Base-by-base conservation (phyloP, 345 rosid genomes). In the Limnanthes douglasii region DNA sequence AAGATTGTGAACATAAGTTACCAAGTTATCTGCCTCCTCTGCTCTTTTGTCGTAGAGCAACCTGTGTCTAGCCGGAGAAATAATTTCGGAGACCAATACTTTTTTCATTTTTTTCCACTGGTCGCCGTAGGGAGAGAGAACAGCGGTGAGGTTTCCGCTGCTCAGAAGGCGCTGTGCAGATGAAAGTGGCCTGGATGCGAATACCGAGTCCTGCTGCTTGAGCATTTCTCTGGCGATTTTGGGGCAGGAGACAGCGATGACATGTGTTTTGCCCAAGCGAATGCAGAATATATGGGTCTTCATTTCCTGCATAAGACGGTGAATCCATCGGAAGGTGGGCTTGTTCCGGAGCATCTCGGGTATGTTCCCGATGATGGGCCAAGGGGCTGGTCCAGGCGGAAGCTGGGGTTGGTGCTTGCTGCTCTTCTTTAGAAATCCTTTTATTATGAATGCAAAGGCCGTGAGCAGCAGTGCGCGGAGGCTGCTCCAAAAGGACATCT, bases 41-140 rank as follows among this genome's bases (percentile, higher is more conserved):
- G 33, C 38, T 39, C 71, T 46, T 11, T 55, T 59, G 0, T 34
- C 12, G 0, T 43, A 56, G 5, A 59, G 45, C 57, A 37, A 54
- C 1, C 9, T 5, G 8, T 29, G 55, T 14, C 25, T 46, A 3
- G 33, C 17, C 1, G 43, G 31, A 6, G 24, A 31, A 0, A 50
- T 0, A 0, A 59, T 20, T 24, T 54, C 54, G 0, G 35, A 22
- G 21, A 27, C 20, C 12, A 55, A 5, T 19, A 55, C 46, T n/a
- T 14, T 55, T 30, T 53, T 39, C 66, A 45, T 54, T 27, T 56
- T 56, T 43, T 42, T 50, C 68, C 54, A 46, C n/a, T 41, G 53
- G 4, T 45, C 43, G 6, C 54, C 58, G 9, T 14, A 13, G 2
- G 61, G 57, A 1, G 44, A 8, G 3, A 50, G 1, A 2, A 16